Evolutionary conservation across 2,329 filamentous ascomycete species (phyloP), one percentile per base, ranked within the genome.

Genomic region (Lecanicillium sp.): DNA sequence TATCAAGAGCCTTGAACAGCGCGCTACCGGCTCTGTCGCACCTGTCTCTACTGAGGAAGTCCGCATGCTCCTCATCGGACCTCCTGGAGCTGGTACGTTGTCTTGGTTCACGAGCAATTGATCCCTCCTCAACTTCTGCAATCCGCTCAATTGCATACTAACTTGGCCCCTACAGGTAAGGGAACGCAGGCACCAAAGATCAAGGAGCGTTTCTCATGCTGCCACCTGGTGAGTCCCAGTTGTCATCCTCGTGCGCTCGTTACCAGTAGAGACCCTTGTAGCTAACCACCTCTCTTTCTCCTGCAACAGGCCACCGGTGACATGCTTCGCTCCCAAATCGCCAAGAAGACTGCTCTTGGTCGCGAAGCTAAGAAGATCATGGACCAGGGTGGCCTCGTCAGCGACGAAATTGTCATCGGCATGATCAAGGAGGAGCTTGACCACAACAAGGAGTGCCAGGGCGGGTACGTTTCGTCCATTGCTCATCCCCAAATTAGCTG

Each of bases 291-390:
- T 29, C 30, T 38, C 15, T 50, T 41, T 40, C 29, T 38, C 43
- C 41, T 42, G 43, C 48, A 29, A 14, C 38, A 95, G 89, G 92
- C 92, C 48, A 98, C 92, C 43, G 92, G 92, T 63, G 92, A 98
- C 68, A 98, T 98, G 92, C 78, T 98, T 58, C 88, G 92, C 58
- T 94, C 89, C 51, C 92, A 98, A 67, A 92, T 98, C 59, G 85
- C 90, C 49, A 94, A 94, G 71, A 95, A 96, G 80, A 98, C 92
- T 42, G 68, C 85, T 43, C 80, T 98, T 49, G 92, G 92, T 53
- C 79, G 85, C 59, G 88, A 95, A 72, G 92, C 92, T 50, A 98
- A 98, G 82, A 96, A 96, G 80, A 98, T 98, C 65, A 98, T 98
- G 92, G 92, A 98, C 60, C 84, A 90, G 62, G 92, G 92, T 54